phyloP scores from a whole-genome alignment of 192 early-diverging fungal genomes.

The Phycomyces blakesleeanus region DNA sequence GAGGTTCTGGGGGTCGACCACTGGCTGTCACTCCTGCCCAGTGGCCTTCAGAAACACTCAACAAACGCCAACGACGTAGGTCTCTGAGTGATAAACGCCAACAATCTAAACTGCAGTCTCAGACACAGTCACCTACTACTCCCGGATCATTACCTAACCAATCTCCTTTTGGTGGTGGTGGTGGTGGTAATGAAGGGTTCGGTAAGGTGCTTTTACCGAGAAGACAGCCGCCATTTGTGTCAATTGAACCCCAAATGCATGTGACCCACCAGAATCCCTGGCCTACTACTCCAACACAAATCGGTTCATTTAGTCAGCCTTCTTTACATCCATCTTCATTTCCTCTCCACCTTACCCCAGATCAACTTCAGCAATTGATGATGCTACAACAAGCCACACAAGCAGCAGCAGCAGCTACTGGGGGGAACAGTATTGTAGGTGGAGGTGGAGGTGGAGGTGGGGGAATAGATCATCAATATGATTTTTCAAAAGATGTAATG shows the following conservation, averaged over 20 bases:
- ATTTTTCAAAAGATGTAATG: background rate
- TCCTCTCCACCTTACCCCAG: slow-evolving; percentile 3
- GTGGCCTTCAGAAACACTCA: background rate
- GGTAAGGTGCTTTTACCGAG: background rate
- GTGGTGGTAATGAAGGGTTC: too few relatives aligned
- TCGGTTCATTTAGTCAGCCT: background rate
- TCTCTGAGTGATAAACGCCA: slow-evolving; percentile 6
- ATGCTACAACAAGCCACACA: slow-evolving; percentile 5
- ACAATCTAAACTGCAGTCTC: background rate
- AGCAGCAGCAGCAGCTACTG: background rate
- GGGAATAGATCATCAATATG: background rate
- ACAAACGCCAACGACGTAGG: slow-evolving; percentile 17
- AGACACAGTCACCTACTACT: background rate
- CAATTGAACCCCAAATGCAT: too few relatives aligned
- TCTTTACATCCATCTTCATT: background rate
- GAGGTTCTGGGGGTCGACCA: slow-evolving; percentile 8
- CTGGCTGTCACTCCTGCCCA: background rate
- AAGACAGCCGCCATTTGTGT: background rate
- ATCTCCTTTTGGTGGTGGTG: background rate
- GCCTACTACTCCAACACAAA: background rate
- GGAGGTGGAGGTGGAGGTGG: too few relatives aligned
- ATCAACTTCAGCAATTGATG: slow-evolving; percentile 7
- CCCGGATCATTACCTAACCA: background rate
- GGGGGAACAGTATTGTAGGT: background rate
- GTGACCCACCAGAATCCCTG: too few relatives aligned